A percentile compares a stretch with the other conserved stretches of the same genome.
Conservation (phyloP, 2,329 filamentous ascomycete species). For the Diplodia corticola region DNA sequence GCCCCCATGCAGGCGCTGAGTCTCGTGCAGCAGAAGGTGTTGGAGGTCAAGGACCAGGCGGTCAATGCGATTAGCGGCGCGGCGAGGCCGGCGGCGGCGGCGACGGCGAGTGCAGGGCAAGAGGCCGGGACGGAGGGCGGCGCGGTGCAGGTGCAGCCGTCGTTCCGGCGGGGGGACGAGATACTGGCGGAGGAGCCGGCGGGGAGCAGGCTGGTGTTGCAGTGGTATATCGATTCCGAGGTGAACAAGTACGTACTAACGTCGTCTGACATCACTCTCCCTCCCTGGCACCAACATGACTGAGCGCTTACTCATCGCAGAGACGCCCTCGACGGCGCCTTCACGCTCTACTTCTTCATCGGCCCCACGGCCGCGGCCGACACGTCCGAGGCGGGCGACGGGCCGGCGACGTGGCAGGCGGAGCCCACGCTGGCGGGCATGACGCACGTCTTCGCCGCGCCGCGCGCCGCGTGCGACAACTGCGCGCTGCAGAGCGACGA, state of each 20-base stretch:
- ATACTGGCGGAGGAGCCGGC: background rate
- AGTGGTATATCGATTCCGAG: background rate
- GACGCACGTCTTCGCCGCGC: background rate
- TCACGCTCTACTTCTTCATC: background rate
- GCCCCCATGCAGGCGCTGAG: no score
- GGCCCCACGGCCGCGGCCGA: background rate
- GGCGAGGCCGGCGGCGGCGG: no score
- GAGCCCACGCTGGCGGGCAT: background rate
- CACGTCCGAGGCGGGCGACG: background rate
- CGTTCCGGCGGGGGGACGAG: background rate
- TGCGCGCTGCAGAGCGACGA: background rate
- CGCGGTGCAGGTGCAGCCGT: background rate
- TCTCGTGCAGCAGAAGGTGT: background rate
- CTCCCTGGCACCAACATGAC: no score
- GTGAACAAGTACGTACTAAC: background rate
- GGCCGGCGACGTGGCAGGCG: background rate
- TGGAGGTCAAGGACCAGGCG: background rate
- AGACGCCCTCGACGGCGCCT: background rate
- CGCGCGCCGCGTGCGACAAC: background rate
- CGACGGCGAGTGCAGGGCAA: no score
- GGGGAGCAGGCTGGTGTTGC: background rate
- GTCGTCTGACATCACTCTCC: no score
- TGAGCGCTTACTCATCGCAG: no score
- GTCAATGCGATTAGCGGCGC: background rate
- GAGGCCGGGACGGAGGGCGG: no score